Evolutionary conservation across 148 eudicot species (phyloP).

Genomic region (Vaccinium vitisidaea): DNA sequence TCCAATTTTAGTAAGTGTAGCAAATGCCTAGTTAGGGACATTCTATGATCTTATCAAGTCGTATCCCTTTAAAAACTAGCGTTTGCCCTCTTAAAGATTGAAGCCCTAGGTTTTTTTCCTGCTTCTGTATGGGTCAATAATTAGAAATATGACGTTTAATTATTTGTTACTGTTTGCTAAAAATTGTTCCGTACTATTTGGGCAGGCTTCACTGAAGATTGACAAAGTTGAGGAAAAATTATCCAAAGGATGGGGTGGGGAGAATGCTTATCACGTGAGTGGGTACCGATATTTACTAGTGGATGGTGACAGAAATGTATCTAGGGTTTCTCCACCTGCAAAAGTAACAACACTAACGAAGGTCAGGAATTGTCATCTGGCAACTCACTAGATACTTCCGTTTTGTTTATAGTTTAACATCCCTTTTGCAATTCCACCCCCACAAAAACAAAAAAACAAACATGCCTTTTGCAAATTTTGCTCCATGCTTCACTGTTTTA

Average conservation of each 20-base stretch:
- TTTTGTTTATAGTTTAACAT: neutral
- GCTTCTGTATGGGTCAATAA: neutral
- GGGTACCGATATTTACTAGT: slow-evolving; percentile 88
- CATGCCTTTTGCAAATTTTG: neutral
- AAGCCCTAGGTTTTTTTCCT: neutral
- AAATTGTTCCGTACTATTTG: slow-evolving; percentile 17
- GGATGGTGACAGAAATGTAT: slow-evolving; percentile 77
- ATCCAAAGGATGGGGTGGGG: slow-evolving; percentile 98
- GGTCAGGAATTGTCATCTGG: slow-evolving; percentile 38
- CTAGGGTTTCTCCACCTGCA: slow-evolving; percentile 86
- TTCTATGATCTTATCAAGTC: neutral
- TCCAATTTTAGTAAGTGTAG: neutral
- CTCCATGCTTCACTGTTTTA: neutral
- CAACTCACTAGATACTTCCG: neutral
- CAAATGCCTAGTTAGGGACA: neutral
- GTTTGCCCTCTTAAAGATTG: neutral
- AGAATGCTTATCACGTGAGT: slow-evolving; percentile 95
- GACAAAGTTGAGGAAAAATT: slow-evolving; percentile 85
- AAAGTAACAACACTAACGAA: slow-evolving; percentile 85
- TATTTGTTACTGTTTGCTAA: neutral
- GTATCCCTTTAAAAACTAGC: neutral
- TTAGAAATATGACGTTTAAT: neutral
- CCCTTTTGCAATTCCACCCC: neutral
- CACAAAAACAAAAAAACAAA: too few relatives aligned
- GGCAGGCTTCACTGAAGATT: slow-evolving; percentile 75